Percentiles rank a stretch among this genome's conserved stretches.
These are phyloP conservation scores for Entamoeba histolytica DNA, from an alignment of 208 protist genomes.

Conservation along the genomic window DNA sequence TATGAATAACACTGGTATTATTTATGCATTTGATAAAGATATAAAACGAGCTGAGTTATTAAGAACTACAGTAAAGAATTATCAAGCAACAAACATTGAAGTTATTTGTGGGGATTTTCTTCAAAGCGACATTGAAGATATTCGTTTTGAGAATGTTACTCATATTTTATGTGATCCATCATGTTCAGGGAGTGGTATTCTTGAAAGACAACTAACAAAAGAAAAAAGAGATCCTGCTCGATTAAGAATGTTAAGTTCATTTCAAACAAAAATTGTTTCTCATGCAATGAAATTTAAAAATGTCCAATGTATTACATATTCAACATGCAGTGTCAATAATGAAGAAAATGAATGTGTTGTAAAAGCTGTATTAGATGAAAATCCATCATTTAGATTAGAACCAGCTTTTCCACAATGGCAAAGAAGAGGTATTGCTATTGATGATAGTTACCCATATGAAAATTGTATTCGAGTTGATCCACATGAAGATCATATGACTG, in stretches of 20 bases:
- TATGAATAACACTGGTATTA: background rate
- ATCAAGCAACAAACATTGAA: background rate
- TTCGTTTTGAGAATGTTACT: background rate
- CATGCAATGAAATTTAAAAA: background rate
- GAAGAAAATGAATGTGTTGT: constrained; percentile 12
- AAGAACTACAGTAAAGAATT: background rate
- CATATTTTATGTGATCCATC: constrained; percentile 6
- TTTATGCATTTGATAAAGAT: constrained; percentile 18
- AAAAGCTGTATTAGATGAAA: background rate
- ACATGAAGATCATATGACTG: background rate
- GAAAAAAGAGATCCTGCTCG: background rate
- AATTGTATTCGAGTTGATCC: background rate
- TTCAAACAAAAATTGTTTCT: background rate
- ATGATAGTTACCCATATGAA: background rate
- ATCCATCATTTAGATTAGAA: background rate
- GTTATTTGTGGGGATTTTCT: background rate
- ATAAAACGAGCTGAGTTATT: background rate
- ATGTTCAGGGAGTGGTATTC: background rate
- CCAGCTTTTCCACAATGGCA: background rate
- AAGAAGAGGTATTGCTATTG: background rate
- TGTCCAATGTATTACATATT: background rate
- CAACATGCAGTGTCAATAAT: background rate
- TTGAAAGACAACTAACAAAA: background rate
- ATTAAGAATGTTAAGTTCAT: background rate
- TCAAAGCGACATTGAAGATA: background rate